A percentile compares a stretch with the other conserved stretches of the same genome.
Evolutionary conservation across 805 yeast genomes (phyloP).

Genomic region (Candida nonsorbophila): DNA sequence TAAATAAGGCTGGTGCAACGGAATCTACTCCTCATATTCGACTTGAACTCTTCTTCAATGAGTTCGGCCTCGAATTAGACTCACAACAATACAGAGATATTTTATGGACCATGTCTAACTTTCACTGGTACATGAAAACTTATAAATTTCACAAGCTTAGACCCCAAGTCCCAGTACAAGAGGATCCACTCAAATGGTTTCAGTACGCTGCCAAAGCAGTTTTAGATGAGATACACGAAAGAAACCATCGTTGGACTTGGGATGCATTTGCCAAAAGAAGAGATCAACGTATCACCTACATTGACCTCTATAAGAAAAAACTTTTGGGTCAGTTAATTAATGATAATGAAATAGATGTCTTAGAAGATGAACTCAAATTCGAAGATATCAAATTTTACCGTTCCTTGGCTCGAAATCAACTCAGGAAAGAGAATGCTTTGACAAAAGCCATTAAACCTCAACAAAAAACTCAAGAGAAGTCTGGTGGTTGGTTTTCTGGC

Average conservation of each 20-base stretch:
- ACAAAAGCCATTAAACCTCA: constrained; percentile 10
- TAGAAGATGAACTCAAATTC: constrained; percentile 58
- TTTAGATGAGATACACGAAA: constrained; percentile 73
- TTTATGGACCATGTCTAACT: constrained; percentile 73
- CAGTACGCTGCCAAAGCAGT: constrained; percentile 75
- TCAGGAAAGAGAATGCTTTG: constrained; percentile 47
- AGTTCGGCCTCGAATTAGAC: constrained; percentile 82
- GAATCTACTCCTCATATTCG: constrained; percentile 62
- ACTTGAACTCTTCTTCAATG: constrained; percentile 76
- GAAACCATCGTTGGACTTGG: constrained; percentile 85
- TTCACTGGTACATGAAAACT: constrained; percentile 74
- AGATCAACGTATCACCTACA: constrained; percentile 65
- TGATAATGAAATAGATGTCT: constrained; percentile 28
- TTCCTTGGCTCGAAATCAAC: constrained; percentile 65
- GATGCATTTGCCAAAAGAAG: constrained; percentile 65
- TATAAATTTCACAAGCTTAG: constrained; percentile 66
- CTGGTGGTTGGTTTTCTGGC: constrained; percentile 61
- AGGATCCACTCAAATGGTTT: constrained; percentile 80
- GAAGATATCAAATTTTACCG: constrained; percentile 87
- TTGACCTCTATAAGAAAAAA: constrained; percentile 60
- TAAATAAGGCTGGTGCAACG: constrained; percentile 76
- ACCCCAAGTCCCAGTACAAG: constrained; percentile 51
- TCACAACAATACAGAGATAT: constrained; percentile 80
- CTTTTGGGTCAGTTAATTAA: constrained; percentile 26
- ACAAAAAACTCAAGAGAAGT: constrained; percentile 7